A percentile compares a stretch with the other conserved stretches of the same genome.
These are phyloP conservation scores for Globisporangium spiculum DNA, from an alignment of 352 stramenopile species.

Conservation along the genomic window DNA sequence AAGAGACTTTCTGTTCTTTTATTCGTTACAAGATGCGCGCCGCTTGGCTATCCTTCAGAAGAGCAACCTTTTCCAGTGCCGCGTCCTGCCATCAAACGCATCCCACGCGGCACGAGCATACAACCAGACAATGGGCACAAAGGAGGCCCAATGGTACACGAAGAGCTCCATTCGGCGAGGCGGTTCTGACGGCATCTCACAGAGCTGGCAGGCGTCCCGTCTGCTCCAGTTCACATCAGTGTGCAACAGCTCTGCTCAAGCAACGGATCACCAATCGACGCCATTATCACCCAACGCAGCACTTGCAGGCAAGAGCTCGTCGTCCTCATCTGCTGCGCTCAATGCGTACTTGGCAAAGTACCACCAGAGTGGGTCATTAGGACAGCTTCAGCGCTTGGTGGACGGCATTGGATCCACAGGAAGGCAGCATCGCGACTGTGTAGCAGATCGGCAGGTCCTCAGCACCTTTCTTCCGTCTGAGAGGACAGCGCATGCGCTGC, in stretches of 20 bases:
- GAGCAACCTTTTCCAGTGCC: neutral
- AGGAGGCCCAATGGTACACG: neutral
- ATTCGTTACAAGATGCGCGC: neutral
- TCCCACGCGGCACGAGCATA: neutral
- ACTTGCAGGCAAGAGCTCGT: neutral
- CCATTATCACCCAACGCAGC: too few relatives aligned
- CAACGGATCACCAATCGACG: too few relatives aligned
- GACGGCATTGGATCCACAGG: neutral
- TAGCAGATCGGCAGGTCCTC: neutral
- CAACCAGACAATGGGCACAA: neutral
- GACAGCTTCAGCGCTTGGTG: neutral
- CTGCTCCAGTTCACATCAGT: neutral
- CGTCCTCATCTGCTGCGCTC: neutral
- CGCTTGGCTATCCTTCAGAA: too few relatives aligned
- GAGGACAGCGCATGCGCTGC: neutral
- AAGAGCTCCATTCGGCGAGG: neutral
- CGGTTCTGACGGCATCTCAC: neutral
- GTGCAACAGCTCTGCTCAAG: too few relatives aligned
- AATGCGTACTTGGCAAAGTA: constrained; percentile 10
- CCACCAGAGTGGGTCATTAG: neutral
- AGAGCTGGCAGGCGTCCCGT: neutral
- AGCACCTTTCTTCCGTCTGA: neutral
- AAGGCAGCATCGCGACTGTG: neutral
- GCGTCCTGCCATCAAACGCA: neutral
- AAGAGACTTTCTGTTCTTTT: constrained; percentile 2